Percentiles rank a stretch among this genome's conserved stretches.
phyloP scores from a whole-genome alignment of 768 basidiomycete genomes.

The Lactarius indigo region DNA sequence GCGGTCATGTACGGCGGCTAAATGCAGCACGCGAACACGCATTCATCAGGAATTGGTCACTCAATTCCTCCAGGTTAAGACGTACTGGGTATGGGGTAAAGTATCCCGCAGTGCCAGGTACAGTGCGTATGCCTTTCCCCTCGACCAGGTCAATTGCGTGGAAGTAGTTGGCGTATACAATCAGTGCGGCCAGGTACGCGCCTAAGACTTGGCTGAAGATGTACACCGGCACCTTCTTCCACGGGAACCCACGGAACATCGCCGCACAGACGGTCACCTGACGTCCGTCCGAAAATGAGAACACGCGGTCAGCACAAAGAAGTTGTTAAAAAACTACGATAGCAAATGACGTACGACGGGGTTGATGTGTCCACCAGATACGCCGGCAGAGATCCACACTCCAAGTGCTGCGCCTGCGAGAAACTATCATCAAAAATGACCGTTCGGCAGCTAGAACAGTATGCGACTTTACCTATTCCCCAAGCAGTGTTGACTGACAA shows the following conservation, averaged over 20 bases:
- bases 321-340: no score
- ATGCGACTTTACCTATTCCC: conserved; percentile 12
- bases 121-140: conserved; percentile 50
- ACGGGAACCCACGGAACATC: conserved; percentile 68
- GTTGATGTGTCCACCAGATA: conserved; percentile 63
- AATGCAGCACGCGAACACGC: neutral
- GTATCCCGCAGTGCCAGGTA: conserved; percentile 48
- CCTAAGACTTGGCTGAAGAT: conserved; percentile 61
- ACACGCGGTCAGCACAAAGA: neutral
- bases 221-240: conserved; percentile 72
- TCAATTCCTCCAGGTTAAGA: conserved; percentile 24
- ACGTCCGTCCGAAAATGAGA: neutral
- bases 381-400: conserved; percentile 60
- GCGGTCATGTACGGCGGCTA: conserved; percentile 40
- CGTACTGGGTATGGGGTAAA: conserved; percentile 59
- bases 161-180: conserved; percentile 61
- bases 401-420: conserved; percentile 52
- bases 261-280: conserved; percentile 71
- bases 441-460: no score
- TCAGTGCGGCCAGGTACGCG: conserved; percentile 51
- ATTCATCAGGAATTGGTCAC: neutral
- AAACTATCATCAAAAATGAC: conserved; percentile 1
- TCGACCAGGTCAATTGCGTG: conserved; percentile 63
- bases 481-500: conserved; percentile 22
- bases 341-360: conserved; percentile 28